Percentiles rank a stretch among this genome's conserved stretches.
These are phyloP conservation scores for Aureobasidium sp. DNA, from an alignment of 2,329 filamentous ascomycete genomes.

Conservation along the genomic window DNA sequence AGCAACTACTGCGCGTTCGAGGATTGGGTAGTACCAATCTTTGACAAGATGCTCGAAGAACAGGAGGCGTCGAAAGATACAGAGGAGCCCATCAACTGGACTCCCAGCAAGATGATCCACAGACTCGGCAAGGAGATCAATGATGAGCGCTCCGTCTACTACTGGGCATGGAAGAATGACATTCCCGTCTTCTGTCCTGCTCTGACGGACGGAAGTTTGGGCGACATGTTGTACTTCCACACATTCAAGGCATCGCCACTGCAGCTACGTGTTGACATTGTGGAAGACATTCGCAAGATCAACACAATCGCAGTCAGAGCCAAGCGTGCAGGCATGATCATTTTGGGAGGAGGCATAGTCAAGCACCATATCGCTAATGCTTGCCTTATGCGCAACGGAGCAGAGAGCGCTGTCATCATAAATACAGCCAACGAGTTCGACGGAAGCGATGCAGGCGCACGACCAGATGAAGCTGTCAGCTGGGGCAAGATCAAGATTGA, in stretches of 20 bases:
- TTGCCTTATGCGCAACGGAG: slow-evolving; percentile 93
- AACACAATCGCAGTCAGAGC: slow-evolving; percentile 88
- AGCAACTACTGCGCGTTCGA: slow-evolving; percentile 97
- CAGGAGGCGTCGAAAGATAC: slow-evolving; percentile 67
- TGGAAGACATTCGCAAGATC: slow-evolving; percentile 86
- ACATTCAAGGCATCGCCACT: slow-evolving; percentile 81
- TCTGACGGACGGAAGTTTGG: slow-evolving; percentile 86
- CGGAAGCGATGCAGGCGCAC: slow-evolving; percentile 88
- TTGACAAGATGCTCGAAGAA: slow-evolving; percentile 90
- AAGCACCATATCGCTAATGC: slow-evolving; percentile 99
- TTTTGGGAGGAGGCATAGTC: slow-evolving; percentile 87
- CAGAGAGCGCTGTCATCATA: slow-evolving; percentile 93
- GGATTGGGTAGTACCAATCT: slow-evolving; percentile 92
- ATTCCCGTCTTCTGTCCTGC: slow-evolving; percentile 97
- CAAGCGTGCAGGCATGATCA: slow-evolving; percentile 86
- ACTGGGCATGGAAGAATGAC: slow-evolving; percentile 95
- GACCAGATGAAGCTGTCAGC: slow-evolving; percentile 92
- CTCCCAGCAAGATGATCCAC: slow-evolving; percentile 84
- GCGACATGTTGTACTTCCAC: slow-evolving; percentile 98
- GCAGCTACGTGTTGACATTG: slow-evolving; percentile 80
- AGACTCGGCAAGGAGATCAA: slow-evolving; percentile 91
- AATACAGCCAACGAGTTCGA: slow-evolving; percentile 98
- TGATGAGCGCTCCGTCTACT: slow-evolving; percentile 83
- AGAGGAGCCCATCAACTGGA: slow-evolving; percentile 73
- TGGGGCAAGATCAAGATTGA: slow-evolving; percentile 97